Evolutionary conservation across 169 alveolate genomes (phyloP).

Genomic region (Pseudocohnilembus persalinus): DNA sequence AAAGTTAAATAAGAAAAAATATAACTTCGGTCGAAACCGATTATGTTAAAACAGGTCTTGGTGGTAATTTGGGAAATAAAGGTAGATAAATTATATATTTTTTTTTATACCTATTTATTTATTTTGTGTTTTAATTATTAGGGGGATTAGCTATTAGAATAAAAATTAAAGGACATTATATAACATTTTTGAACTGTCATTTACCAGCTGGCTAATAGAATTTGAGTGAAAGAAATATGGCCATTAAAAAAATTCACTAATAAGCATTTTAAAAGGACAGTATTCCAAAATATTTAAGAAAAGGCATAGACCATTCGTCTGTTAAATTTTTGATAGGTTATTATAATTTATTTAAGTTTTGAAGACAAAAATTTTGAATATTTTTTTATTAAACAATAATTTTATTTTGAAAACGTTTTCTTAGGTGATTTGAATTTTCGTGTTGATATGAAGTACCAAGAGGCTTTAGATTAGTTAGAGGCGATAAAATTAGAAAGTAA

Average conservation of each 20-base stretch:
- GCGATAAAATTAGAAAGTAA: not conserved
- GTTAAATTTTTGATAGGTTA: not conserved
- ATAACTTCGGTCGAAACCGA: not conserved
- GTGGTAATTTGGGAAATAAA: conserved; percentile 90
- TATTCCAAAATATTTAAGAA: not conserved
- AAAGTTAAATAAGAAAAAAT: not conserved
- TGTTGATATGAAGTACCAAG: not conserved
- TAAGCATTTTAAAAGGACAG: not conserved
- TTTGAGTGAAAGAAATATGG: not conserved
- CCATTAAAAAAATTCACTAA: not conserved
- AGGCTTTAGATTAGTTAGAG: not conserved
- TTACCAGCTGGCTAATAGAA: not conserved
- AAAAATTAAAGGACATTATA: not conserved
- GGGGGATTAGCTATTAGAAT: not conserved
- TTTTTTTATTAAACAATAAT: not conserved
- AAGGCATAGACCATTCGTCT: not conserved
- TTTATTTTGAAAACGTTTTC: not conserved
- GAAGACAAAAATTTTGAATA: not conserved
- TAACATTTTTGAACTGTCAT: not conserved
- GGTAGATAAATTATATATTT: conserved; percentile 29
- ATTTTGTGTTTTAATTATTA: no score
- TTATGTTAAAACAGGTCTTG: conserved; percentile 86
- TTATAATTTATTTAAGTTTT: no score
- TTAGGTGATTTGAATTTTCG: not conserved
- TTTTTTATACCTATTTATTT: no score